phyloP scores from a whole-genome alignment of 2,329 filamentous ascomycete species.

The Aspergillus oerlinghausenensis region DNA sequence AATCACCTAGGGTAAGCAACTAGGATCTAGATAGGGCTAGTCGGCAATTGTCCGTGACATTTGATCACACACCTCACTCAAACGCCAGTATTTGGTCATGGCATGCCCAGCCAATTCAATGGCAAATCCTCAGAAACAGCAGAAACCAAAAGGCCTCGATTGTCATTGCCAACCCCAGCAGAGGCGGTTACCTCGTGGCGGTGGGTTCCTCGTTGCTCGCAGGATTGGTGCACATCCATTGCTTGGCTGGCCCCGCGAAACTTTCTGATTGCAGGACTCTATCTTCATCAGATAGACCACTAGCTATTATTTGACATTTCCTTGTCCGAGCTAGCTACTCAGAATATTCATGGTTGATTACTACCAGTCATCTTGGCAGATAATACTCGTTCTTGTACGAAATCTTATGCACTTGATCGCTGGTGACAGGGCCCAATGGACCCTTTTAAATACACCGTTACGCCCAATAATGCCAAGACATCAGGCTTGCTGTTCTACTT shows the following conservation, averaged over 20 bases:
- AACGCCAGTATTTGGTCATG: not conserved
- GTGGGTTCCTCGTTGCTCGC: constrained; percentile 14
- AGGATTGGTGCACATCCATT: constrained; percentile 18
- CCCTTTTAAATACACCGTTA: not conserved
- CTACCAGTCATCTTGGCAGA: too few species aligned
- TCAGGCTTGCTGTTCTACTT: not conserved
- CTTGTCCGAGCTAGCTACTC: not conserved
- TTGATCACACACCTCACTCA: not conserved
- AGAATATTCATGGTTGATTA: not conserved
- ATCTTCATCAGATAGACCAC: not conserved
- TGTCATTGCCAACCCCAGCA: constrained; percentile 12
- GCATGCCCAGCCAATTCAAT: not conserved
- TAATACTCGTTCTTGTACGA: not conserved
- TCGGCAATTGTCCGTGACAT: not conserved
- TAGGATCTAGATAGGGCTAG: not conserved
- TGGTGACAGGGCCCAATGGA: not conserved
- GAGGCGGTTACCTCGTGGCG: constrained; percentile 25
- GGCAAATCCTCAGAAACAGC: not conserved
- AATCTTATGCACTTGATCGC: not conserved
- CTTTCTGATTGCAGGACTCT: constrained; percentile 6
- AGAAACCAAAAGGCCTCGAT: not conserved
- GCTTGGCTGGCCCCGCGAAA: constrained; percentile 15
- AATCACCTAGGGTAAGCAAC: not conserved
- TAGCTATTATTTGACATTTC: not conserved
- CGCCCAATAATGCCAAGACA: not conserved